Evolutionary conservation across 208 protist genomes (phyloP).

Genomic region (Trypanosoma rangeli): DNA sequence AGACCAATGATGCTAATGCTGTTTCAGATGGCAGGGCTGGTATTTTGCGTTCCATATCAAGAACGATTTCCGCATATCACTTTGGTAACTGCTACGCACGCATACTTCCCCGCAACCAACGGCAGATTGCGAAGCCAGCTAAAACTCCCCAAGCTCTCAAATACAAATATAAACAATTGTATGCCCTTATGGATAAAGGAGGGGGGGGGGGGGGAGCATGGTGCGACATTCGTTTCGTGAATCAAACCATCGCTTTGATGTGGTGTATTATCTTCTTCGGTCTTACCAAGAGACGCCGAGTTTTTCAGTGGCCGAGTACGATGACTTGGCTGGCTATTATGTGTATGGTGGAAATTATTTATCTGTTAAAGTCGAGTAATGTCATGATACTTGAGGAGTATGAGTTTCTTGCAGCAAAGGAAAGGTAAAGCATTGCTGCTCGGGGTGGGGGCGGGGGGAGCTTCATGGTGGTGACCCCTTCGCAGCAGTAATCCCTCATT

Average conservation of each 20-base stretch:
- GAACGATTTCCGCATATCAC: conserved; percentile 12
- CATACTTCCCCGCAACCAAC: background rate
- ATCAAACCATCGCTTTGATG: conserved; percentile 18
- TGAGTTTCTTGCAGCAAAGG: background rate
- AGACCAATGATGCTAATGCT: background rate
- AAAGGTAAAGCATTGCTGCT: background rate
- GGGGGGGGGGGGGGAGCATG: background rate
- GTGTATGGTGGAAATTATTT: conserved; percentile 15
- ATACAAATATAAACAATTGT: background rate
- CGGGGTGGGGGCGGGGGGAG: background rate
- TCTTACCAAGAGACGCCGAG: conserved; percentile 27
- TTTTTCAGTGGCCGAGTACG: conserved; percentile 19
- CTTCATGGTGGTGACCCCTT: background rate
- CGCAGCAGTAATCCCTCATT: too few relatives aligned
- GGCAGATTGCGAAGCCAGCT: background rate
- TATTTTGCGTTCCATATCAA: conserved; percentile 22
- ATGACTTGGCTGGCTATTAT: conserved; percentile 23
- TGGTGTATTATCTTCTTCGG: conserved; percentile 6
- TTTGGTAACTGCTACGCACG: conserved; percentile 13
- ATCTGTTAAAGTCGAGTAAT: conserved; percentile 18
- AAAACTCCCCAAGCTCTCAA: background rate
- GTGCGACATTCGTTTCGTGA: conserved; percentile 7
- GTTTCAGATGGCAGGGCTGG: conserved; percentile 5
- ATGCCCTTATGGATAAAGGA: background rate
- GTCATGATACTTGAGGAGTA: conserved; percentile 1